phyloP scores from a whole-genome alignment of 1,139 yeast genomes.

The Hansenula sp. region DNA sequence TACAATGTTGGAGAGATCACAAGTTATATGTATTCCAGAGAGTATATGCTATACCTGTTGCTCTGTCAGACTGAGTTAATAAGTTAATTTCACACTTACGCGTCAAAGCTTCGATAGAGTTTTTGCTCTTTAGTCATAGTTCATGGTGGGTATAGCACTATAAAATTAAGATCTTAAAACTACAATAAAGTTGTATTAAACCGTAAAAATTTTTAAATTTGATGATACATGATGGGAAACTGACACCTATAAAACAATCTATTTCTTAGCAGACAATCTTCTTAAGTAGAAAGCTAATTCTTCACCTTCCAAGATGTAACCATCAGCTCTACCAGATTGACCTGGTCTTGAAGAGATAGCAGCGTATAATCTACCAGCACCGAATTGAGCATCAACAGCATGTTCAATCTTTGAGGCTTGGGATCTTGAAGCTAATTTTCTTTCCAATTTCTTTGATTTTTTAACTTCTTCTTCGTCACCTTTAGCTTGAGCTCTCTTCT shows the following conservation, averaged over 20 bases:
- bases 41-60: too few species aligned
- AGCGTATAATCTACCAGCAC: slow-evolving; percentile 98
- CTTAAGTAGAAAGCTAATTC: slow-evolving; percentile 99
- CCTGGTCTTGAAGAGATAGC: slow-evolving; percentile 99
- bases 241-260: slow-evolving; percentile 35
- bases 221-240: slow-evolving; percentile 20
- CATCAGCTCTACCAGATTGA: slow-evolving; percentile 99
- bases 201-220: slow-evolving; percentile 18
- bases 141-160: too few species aligned
- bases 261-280: slow-evolving; percentile 99
- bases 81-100: too few species aligned
- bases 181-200: slow-evolving; percentile 7
- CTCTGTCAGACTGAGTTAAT: too few species aligned
- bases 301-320: slow-evolving; percentile 99
- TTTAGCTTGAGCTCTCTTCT: slow-evolving; percentile 39
- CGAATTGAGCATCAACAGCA: slow-evolving; percentile 93
- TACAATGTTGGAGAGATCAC: too few species aligned
- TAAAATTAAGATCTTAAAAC: neutral
- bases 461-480: slow-evolving; percentile 50
- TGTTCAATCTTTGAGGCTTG: slow-evolving; percentile 78
- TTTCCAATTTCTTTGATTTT: slow-evolving; percentile 80
- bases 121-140: too few species aligned
- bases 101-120: too few species aligned
- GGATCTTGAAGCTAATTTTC: slow-evolving; percentile 91
- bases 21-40: too few species aligned